Evolutionary conservation across 176 grass and related monocot species (phyloP).

Genomic region (Carex cristatella): DNA sequence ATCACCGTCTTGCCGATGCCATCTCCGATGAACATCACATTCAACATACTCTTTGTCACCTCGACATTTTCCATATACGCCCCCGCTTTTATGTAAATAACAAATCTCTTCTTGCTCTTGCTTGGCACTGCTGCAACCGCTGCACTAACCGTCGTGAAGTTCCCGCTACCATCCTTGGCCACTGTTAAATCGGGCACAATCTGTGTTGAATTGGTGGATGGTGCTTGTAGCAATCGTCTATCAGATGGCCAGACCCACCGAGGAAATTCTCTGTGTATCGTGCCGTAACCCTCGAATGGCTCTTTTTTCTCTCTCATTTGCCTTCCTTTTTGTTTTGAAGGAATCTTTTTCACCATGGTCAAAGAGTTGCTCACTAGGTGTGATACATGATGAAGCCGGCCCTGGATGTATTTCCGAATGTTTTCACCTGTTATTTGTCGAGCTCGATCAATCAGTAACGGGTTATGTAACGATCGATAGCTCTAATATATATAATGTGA

Average conservation of each 20-base stretch:
- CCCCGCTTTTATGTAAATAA: constrained; percentile 88
- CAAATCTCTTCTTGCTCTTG: constrained; percentile 39
- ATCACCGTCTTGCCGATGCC: constrained; percentile 90
- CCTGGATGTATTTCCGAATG: constrained; percentile 40
- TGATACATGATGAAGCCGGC: constrained; percentile 29
- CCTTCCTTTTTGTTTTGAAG: constrained; percentile 10
- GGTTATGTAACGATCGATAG: neutral
- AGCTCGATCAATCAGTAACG: neutral
- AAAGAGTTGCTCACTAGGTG: constrained; percentile 78
- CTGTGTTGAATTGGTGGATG: neutral
- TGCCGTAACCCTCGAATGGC: constrained; percentile 59
- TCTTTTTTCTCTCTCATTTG: constrained; percentile 4
- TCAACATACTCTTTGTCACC: constrained; percentile 54
- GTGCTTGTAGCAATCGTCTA: constrained; percentile 58
- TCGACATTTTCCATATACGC: constrained; percentile 89
- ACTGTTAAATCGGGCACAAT: constrained; percentile 40
- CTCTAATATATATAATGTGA: neutral
- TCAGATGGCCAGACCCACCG: constrained; percentile 43
- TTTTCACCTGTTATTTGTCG: constrained; percentile 5
- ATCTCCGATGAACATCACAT: constrained; percentile 84
- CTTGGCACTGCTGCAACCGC: constrained; percentile 69
- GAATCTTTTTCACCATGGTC: constrained; percentile 70
- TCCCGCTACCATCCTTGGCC: constrained; percentile 62
- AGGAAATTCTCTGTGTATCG: constrained; percentile 51
- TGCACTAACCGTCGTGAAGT: constrained; percentile 49